Base-by-base conservation (phyloP, 164 flowering plant genomes). In the Stephania cephalantha region DNA sequence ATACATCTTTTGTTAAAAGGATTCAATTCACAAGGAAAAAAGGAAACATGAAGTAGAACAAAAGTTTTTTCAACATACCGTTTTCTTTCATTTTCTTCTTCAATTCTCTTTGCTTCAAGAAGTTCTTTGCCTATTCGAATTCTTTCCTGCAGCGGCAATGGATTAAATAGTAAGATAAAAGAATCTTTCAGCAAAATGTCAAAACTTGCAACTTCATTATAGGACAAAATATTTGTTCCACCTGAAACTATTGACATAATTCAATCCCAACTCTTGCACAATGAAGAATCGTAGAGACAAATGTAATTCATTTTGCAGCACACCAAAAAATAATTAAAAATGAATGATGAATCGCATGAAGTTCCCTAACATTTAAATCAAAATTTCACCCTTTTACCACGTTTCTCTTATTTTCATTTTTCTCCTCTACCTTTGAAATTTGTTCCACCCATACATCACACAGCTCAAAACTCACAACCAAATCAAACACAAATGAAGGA, bases 71-170 rank as follows among this genome's bases (percentile, higher is more conserved):
- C 45, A 9, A 81, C 87, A 65, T 17, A 96, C 98, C 97, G 92
- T 83, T 96, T 94, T 84, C 99, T 89, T 83, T 96, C 99, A 86
- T 92, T 92, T 3, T 96, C 99, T 83, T 96, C 97, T 84, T 96
- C 99, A 61, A 91, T 96, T 73, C 98, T 79, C 86, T 96, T 96
- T 76, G 99, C 99, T 87, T 94, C 99, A 77, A 96, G 87, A 65
- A 96, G 88, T 78, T 96, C 99, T 84, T 88, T 96, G 58, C 99
- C 97, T 18, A 86, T 79, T 70, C 98, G 92, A 80, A 96, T 92
- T 72, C 99, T 88, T 83, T 96, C 99, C 99, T 96, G 78, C 31
- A 81, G 74, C 35, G 80, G 52, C 31, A 81, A 74, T 46, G 80
- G 52, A 71, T 8, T 66, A 31, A 65, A 69, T 63, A 44, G 30